phyloP scores from a whole-genome alignment of 2,329 filamentous ascomycete species.

The Monilinia polystroma region DNA sequence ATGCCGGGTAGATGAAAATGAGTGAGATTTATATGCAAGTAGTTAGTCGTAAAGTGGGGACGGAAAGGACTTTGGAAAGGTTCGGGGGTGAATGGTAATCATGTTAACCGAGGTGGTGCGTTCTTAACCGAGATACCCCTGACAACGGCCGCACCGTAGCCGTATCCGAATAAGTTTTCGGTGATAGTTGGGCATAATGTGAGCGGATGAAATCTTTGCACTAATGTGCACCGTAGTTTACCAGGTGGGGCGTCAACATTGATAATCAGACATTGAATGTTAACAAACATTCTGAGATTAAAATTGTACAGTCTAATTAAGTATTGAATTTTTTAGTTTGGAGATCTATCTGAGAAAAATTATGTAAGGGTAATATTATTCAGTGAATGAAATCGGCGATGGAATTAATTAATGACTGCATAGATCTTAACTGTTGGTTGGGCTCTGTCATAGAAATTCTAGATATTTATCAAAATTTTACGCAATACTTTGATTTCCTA shows the following conservation, averaged over 20 bases:
- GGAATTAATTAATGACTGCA: neutral
- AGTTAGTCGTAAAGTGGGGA: neutral
- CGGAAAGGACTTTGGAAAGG: neutral
- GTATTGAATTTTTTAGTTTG: neutral
- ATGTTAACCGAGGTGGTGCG: neutral
- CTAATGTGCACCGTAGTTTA: no score
- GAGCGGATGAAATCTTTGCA: no score
- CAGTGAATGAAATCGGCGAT: neutral
- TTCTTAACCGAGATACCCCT: neutral
- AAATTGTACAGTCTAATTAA: neutral
- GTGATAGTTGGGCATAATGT: neutral
- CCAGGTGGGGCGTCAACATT: no score
- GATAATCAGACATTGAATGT: no score
- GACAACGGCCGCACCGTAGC: neutral
- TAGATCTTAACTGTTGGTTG: neutral
- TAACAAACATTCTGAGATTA: no score
- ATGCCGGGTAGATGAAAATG: neutral
- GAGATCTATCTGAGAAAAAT: neutral
- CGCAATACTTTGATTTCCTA: neutral
- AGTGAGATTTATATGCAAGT: conserved; percentile 1
- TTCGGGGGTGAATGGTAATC: neutral
- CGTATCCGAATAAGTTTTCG: neutral
- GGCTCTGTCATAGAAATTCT: neutral
- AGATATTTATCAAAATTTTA: neutral
- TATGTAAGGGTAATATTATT: no score